A percentile compares a stretch with the other conserved stretches of the same genome.
These are phyloP conservation scores for Eucalyptus shirleyi DNA, from an alignment of 345 rosid species.

Conservation along the genomic window DNA sequence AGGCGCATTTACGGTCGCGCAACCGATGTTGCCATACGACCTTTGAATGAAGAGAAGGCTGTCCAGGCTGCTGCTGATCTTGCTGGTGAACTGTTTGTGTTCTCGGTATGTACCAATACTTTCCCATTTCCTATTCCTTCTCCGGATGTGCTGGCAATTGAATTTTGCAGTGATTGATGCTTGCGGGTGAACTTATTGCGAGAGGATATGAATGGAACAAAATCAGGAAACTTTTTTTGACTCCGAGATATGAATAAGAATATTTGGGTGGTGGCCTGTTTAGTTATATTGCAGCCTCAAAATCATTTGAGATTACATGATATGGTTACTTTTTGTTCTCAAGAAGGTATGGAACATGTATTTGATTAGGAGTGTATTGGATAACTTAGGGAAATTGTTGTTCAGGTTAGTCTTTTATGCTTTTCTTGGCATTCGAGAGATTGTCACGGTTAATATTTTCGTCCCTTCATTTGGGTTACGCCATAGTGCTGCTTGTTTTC, in stretches of 20 bases:
- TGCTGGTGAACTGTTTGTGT: conserved; percentile 73
- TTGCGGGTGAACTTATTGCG: not conserved
- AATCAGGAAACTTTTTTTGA: not conserved
- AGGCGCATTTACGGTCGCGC: conserved; percentile 58
- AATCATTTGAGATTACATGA: not conserved
- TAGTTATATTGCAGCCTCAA: not conserved
- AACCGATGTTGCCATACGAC: conserved; percentile 59
- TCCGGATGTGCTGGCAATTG: not conserved
- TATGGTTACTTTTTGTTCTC: not conserved
- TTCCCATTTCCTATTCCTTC: not conserved
- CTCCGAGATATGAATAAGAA: not conserved
- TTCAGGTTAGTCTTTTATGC: not conserved
- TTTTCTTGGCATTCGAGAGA: not conserved
- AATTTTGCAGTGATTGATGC: not conserved
- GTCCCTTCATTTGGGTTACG: not conserved
- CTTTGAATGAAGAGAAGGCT: conserved; percentile 77
- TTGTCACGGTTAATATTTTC: not conserved
- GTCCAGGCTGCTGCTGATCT: conserved; percentile 85
- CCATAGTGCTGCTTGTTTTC: not conserved
- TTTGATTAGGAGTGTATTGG: not conserved
- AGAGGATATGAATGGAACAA: not conserved
- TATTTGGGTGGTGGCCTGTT: not conserved
- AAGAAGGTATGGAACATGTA: not conserved
- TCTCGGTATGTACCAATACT: conserved; percentile 29
- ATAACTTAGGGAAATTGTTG: not conserved